Evolutionary conservation across 495 filamentous ascomycete species (phyloP).

Genomic region (Xylaria intraflava): DNA sequence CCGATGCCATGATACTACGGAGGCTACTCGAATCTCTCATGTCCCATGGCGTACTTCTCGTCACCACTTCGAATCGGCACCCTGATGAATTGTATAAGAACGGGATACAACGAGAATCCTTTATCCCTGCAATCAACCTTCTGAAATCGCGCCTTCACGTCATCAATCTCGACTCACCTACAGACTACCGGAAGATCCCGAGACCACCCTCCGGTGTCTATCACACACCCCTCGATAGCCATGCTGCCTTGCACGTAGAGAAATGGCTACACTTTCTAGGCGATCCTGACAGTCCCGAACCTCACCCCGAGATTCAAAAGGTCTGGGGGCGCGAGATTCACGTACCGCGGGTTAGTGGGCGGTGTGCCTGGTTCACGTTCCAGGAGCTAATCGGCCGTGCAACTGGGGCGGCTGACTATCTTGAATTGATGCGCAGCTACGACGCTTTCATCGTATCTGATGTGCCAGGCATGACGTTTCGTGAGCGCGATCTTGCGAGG

Average conservation of each 20-base stretch:
- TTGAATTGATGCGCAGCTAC: constrained; percentile 87
- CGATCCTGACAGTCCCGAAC: constrained; percentile 69
- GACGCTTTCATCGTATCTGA: constrained; percentile 87
- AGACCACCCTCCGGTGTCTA: constrained; percentile 91
- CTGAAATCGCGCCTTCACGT: constrained; percentile 76
- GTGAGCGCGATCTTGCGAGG: constrained; percentile 79
- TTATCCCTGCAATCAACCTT: constrained; percentile 91
- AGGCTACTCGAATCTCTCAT: constrained; percentile 82
- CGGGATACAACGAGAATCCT: constrained; percentile 90
- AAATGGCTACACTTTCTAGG: constrained; percentile 94
- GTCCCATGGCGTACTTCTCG: constrained; percentile 91
- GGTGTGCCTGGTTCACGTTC: constrained; percentile 83
- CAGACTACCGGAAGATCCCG: constrained; percentile 95
- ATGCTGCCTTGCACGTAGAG: constrained; percentile 72
- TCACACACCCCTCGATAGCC: constrained; percentile 68
- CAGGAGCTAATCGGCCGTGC: constrained; percentile 81
- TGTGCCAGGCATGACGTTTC: constrained; percentile 83
- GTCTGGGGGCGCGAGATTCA: constrained; percentile 91
- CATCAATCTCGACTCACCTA: constrained; percentile 89
- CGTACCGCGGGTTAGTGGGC: constrained; percentile 81
- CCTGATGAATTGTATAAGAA: constrained; percentile 96
- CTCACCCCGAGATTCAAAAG: constrained; percentile 67
- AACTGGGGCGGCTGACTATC: constrained; percentile 87
- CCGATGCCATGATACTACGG: constrained; percentile 95
- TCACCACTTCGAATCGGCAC: constrained; percentile 96